These are phyloP conservation scores for Isochrysis galbana DNA, from an alignment of 78 protist species.

Conservation along the genomic window DNA sequence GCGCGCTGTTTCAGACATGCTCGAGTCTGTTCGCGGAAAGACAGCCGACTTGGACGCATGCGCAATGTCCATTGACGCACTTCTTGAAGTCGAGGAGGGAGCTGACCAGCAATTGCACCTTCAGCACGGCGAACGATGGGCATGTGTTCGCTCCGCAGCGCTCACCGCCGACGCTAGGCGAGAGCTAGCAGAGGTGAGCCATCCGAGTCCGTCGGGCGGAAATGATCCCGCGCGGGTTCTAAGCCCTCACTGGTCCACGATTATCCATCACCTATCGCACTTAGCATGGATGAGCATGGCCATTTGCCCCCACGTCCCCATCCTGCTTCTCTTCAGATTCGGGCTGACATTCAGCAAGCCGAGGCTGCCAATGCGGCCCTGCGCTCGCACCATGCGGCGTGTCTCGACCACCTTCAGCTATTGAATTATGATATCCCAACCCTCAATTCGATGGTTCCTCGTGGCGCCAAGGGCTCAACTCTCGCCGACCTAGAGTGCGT, in stretches of 20 bases:
- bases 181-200: not conserved
- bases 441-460: not conserved
- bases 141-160: not conserved
- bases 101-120: not conserved
- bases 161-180: not conserved
- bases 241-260: too few species aligned
- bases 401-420: not conserved
- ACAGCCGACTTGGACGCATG: not conserved
- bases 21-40: not conserved
- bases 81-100: not conserved
- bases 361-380: not conserved
- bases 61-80: not conserved
- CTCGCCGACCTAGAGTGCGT: not conserved
- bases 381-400: not conserved
- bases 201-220: too few species aligned
- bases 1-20: not conserved
- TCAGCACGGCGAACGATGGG: not conserved
- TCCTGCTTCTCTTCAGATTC: too few species aligned
- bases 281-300: too few species aligned
- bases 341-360: not conserved
- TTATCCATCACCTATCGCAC: too few species aligned
- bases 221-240: too few species aligned
- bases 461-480: not conserved
- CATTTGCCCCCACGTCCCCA: too few species aligned
- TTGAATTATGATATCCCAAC: not conserved